A percentile compares a stretch with the other conserved stretches of the same genome.
Conservation (phyloP, 129 eudicot genomes). For the Centrapalus pauciflorus region DNA sequence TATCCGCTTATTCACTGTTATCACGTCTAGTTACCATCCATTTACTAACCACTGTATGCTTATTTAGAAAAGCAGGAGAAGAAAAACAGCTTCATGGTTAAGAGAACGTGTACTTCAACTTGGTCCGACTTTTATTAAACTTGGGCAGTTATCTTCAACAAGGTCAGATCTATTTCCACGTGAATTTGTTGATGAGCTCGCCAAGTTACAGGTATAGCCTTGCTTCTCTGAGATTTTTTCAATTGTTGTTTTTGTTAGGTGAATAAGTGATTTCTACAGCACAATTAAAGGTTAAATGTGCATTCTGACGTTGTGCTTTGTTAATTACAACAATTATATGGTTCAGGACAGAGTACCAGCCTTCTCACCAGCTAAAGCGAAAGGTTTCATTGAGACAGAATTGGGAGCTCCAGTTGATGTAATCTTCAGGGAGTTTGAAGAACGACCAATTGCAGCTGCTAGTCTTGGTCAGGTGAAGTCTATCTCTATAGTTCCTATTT, state of each 20-base stretch:
- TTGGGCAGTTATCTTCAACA: conserved; percentile 86
- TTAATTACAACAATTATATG: conserved; percentile 15
- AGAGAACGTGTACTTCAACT: conserved; percentile 82
- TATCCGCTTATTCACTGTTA: no score
- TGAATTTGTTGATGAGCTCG: conserved; percentile 94
- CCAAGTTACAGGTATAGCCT: conserved; percentile 79
- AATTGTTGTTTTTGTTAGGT: not conserved
- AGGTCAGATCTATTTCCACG: conserved; percentile 95
- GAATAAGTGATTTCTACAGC: not conserved
- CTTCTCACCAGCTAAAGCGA: conserved; percentile 76
- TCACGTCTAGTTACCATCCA: not conserved
- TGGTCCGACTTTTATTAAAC: conserved; percentile 92
- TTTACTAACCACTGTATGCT: not conserved
- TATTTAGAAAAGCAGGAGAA: conserved; percentile 62
- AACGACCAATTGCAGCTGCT: conserved; percentile 94
- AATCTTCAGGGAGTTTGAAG: conserved; percentile 85
- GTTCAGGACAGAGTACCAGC: conserved; percentile 96
- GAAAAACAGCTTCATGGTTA: conserved; percentile 89
- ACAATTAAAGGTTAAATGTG: conserved; percentile 1
- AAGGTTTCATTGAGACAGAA: conserved; percentile 61
- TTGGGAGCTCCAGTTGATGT: conserved; percentile 79
- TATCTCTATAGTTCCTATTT: not conserved
- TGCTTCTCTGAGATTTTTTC: conserved; percentile 4
- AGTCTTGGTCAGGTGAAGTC: conserved; percentile 96
- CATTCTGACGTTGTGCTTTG: not conserved